Conservation (phyloP, 2,329 filamentous ascomycete genomes). For the Aspergillus fumigatus region DNA sequence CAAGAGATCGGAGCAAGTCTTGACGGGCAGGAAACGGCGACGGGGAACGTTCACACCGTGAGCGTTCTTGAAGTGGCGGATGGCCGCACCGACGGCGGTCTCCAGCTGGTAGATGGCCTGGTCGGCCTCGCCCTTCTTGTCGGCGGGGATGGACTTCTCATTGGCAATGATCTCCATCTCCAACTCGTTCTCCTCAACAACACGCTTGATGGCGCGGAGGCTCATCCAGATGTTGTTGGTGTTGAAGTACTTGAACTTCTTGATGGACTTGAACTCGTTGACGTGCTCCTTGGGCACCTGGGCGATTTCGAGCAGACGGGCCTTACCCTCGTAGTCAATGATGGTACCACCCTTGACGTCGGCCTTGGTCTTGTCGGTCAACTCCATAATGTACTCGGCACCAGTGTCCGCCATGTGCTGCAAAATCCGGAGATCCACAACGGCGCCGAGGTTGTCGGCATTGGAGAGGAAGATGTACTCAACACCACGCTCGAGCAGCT, state of each 20-base stretch:
- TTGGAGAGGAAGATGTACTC: slow-evolving; percentile 99
- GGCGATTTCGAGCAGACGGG: slow-evolving; percentile 94
- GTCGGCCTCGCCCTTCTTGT: slow-evolving; percentile 99
- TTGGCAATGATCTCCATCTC: slow-evolving; percentile 99
- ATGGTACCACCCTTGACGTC: slow-evolving; percentile 99
- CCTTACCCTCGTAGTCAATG: slow-evolving; percentile 97
- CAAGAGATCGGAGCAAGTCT: slow-evolving; percentile 99
- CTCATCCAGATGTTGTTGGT: slow-evolving; percentile 99
- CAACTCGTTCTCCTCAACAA: slow-evolving; percentile 96
- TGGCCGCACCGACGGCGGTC: slow-evolving; percentile 96
- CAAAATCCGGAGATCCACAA: slow-evolving; percentile 94
- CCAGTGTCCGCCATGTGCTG: slow-evolving; percentile 99
- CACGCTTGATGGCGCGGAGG: slow-evolving; percentile 93
- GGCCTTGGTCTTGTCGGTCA: slow-evolving; percentile 99
- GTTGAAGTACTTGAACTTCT: slow-evolving; percentile 99
- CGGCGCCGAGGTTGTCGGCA: slow-evolving; percentile 95
- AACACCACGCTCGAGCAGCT: slow-evolving; percentile 90
- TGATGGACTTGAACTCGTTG: slow-evolving; percentile 99
- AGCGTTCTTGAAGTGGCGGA: slow-evolving; percentile 97
- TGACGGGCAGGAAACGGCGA: slow-evolving; percentile 97
- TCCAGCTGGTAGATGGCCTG: slow-evolving; percentile 97
- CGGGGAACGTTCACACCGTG: slow-evolving; percentile 99
- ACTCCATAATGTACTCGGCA: slow-evolving; percentile 98
- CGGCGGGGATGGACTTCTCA: slow-evolving; percentile 94
- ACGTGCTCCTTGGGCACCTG: slow-evolving; percentile 99